phyloP scores from a whole-genome alignment of 208 protist genomes.

The Leishmania lainsoni region DNA sequence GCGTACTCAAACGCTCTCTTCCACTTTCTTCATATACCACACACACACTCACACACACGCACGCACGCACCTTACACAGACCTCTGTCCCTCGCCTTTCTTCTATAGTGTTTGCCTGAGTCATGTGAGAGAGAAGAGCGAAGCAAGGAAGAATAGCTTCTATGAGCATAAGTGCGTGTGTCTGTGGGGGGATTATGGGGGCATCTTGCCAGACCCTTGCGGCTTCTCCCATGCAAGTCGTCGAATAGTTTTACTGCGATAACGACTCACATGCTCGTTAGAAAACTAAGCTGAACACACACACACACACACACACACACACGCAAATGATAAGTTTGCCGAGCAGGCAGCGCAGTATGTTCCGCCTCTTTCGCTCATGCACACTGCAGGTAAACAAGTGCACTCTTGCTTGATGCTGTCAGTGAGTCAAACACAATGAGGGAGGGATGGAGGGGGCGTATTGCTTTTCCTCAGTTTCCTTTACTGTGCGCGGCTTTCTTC shows the following conservation, averaged over 20 bases:
- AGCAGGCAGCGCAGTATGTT: neutral
- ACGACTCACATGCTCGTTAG: neutral
- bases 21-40: neutral
- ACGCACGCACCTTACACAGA: neutral
- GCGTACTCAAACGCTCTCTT: neutral
- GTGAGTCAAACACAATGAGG: neutral
- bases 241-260: neutral
- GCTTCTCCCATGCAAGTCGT: neutral
- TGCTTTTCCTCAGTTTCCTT: neutral
- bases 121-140: constrained; percentile 81
- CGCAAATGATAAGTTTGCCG: neutral
- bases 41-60: constrained; percentile 7
- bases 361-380: neutral
- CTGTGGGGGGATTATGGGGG: neutral
- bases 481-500: neutral
- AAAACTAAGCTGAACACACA: neutral
- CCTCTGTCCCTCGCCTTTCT: constrained; percentile 9
- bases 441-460: neutral
- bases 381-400: neutral
- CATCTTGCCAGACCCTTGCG: neutral
- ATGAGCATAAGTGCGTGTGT: neutral
- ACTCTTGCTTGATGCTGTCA: neutral
- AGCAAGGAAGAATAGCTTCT: neutral
- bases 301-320: neutral
- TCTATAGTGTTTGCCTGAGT: constrained; percentile 78